phyloP scores from a whole-genome alignment of 768 basidiomycete genomes.

The Phylloporus scabripes region DNA sequence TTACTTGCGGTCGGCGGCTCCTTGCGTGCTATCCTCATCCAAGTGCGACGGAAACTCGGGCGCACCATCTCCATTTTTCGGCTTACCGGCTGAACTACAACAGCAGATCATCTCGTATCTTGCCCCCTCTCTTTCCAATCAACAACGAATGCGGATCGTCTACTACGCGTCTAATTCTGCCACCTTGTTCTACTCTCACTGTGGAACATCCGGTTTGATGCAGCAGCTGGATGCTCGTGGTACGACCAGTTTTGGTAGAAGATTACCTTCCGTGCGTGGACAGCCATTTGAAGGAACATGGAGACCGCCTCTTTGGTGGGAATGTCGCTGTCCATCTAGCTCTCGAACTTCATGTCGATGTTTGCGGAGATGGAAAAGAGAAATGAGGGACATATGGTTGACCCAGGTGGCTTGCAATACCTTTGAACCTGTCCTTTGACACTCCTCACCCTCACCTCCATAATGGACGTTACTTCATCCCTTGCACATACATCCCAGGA shows the following conservation, averaged over 20 bases:
- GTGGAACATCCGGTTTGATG: constrained; percentile 3
- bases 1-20: constrained; percentile 36
- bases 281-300: constrained; percentile 29
- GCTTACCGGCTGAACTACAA: constrained; percentile 55
- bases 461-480: constrained; percentile 3
- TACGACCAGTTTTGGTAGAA: constrained; percentile 7
- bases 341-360: constrained; percentile 22
- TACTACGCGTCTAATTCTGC: constrained; percentile 42
- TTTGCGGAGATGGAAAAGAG: constrained; percentile 34
- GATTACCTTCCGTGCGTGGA: constrained; percentile 3
- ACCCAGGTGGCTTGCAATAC: constrained; percentile 40
- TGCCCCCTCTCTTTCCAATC: constrained; percentile 50
- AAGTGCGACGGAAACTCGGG: constrained; percentile 4
- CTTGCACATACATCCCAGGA: neutral
- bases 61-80: constrained; percentile 28
- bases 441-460: neutral
- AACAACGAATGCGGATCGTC: constrained; percentile 50
- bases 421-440: constrained; percentile 33
- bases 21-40: constrained; percentile 3
- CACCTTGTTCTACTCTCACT: constrained; percentile 40
- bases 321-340: constrained; percentile 24
- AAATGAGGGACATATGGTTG: constrained; percentile 45
- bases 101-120: constrained; percentile 53
- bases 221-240: constrained; percentile 4
- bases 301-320: constrained; percentile 33